These are phyloP conservation scores for Trypanosomatidae sp. DNA, from an alignment of 208 protist genomes.

Conservation along the genomic window DNA sequence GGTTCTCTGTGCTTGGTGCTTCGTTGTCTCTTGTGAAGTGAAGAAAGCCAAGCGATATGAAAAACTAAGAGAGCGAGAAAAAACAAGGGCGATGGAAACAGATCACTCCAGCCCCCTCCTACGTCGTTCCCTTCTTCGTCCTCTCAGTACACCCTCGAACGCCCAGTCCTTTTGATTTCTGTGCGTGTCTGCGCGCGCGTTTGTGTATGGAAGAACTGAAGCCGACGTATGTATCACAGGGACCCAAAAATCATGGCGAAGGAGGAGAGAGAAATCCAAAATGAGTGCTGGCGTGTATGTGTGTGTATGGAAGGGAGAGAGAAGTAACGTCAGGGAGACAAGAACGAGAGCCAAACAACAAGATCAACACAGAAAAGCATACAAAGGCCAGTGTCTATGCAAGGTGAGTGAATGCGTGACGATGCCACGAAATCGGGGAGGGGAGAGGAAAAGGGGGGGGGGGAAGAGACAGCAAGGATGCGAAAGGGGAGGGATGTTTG, in stretches of 20 bases:
- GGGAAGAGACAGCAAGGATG: background rate
- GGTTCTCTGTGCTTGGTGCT: background rate
- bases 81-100: background rate
- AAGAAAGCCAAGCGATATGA: background rate
- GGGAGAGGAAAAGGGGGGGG: background rate
- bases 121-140: background rate
- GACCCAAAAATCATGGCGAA: background rate
- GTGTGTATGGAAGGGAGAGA: background rate
- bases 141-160: background rate
- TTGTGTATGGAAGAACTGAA: background rate
- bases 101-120: background rate
- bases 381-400: background rate
- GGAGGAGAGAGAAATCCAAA: background rate
- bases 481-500: background rate
- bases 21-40: background rate
- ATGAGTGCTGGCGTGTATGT: background rate
- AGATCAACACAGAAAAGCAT: slow-evolving; percentile 4
- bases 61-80: background rate
- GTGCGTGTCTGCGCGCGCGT: background rate
- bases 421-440: background rate
- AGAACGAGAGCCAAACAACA: slow-evolving; percentile 4
- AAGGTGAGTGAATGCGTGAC: slow-evolving; percentile 1
- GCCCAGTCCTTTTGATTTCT: background rate
- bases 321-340: background rate
- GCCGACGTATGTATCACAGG: background rate